Percentiles rank a stretch among this genome's conserved stretches.
phyloP scores from a whole-genome alignment of 176 grass and related monocot species.

The Oryza meyeriana region DNA sequence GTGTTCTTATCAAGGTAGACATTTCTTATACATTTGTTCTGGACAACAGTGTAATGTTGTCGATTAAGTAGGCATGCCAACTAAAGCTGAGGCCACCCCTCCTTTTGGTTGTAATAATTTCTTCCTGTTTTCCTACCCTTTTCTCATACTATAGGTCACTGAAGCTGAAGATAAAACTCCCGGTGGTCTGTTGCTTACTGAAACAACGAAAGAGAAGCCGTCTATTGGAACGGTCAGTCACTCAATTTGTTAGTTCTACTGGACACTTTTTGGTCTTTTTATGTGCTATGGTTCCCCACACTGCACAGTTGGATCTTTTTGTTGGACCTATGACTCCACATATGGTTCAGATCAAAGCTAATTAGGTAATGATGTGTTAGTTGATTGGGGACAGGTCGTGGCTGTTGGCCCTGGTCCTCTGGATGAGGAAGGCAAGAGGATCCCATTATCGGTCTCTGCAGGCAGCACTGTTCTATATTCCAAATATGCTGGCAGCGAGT shows the following conservation, averaged over 20 bases:
- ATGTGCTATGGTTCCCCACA: neutral
- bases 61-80: neutral
- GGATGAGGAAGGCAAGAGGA: constrained; percentile 66
- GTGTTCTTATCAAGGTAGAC: constrained; percentile 65
- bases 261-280: neutral
- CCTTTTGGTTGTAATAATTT: neutral
- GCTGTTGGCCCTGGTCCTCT: constrained; percentile 55
- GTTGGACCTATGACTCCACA: neutral
- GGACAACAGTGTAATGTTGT: neutral
- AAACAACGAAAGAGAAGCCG: constrained; percentile 71
- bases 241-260: constrained; percentile 1
- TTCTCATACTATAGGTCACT: constrained; percentile 47
- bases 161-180: constrained; percentile 75
- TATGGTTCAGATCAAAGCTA: neutral
- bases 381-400: constrained; percentile 41
- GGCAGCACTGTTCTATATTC: constrained; percentile 66
- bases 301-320: constrained; percentile 4
- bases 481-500: constrained; percentile 75
- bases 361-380: neutral
- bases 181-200: constrained; percentile 63
- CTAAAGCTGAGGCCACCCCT: neutral
- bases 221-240: constrained; percentile 70
- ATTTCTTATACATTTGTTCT: neutral
- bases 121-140: neutral
- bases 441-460: constrained; percentile 40